These are phyloP conservation scores for Neurospora sp. DNA, from an alignment of 495 filamentous ascomycete species.

Conservation along the genomic window DNA sequence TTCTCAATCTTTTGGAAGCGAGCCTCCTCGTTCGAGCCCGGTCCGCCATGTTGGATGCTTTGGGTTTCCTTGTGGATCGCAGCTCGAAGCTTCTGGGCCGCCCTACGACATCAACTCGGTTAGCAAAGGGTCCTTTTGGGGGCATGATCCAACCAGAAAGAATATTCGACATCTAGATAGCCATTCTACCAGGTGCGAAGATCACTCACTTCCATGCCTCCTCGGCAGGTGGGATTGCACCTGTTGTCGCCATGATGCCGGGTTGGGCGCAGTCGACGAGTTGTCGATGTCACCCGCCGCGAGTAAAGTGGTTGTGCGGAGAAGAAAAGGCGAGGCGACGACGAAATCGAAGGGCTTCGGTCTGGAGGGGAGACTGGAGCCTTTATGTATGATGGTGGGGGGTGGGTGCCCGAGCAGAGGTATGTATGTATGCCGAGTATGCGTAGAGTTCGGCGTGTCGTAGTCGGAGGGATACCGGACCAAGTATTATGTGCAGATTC, in stretches of 20 bases:
- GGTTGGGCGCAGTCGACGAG: background rate
- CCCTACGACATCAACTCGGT: slow-evolving; percentile 7
- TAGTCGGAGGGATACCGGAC: background rate
- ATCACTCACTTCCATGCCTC: slow-evolving; percentile 19
- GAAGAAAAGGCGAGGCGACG: background rate
- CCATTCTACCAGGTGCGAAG: background rate
- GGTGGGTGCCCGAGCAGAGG: background rate
- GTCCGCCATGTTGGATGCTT: slow-evolving; percentile 34
- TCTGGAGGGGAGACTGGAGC: background rate
- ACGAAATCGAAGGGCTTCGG: background rate
- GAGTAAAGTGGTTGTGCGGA: background rate
- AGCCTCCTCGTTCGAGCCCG: slow-evolving; percentile 26
- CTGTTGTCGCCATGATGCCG: slow-evolving; percentile 1
- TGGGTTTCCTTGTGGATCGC: slow-evolving; percentile 26
- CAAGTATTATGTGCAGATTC: background rate
- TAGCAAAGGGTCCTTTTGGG: slow-evolving; percentile 2
- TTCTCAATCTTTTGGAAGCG: slow-evolving; percentile 49
- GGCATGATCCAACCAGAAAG: background rate
- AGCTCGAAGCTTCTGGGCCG: slow-evolving; percentile 15
- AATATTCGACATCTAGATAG: background rate
- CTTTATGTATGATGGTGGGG: background rate
- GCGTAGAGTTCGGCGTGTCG: background rate
- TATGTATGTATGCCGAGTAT: background rate
- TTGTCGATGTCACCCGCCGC: background rate
- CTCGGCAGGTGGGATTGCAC: slow-evolving; percentile 7